Conservation (phyloP, 2,329 filamentous ascomycete species). For the Aspergillus sp. region DNA sequence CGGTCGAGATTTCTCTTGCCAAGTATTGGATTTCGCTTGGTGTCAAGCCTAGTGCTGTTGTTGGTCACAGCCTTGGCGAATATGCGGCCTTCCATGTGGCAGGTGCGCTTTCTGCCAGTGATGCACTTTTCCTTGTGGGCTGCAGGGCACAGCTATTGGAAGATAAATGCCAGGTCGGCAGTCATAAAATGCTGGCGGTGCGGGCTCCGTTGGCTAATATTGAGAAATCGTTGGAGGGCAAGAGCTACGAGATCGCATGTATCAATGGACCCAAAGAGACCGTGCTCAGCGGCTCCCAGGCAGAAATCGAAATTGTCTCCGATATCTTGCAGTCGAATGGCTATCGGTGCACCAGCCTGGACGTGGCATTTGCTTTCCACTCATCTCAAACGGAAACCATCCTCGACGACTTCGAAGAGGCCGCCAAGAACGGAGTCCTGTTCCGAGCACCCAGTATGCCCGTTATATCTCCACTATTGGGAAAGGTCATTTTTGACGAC, state of each 20-base stretch:
- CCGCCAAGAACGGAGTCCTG: slow-evolving; percentile 37
- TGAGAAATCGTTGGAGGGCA: slow-evolving; percentile 33
- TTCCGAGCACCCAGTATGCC: slow-evolving; percentile 61
- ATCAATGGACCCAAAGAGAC: slow-evolving; percentile 74
- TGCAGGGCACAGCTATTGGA: slow-evolving; percentile 65
- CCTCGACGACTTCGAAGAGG: slow-evolving; percentile 17
- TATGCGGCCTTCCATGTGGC: slow-evolving; percentile 36
- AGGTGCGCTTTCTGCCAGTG: slow-evolving; percentile 35
- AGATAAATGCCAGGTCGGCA: slow-evolving; percentile 63
- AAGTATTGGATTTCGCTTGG: slow-evolving; percentile 30
- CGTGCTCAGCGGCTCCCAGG: slow-evolving; percentile 64
- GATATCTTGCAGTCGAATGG: slow-evolving; percentile 52
- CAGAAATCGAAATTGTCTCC: slow-evolving; percentile 57
- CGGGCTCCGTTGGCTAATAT: slow-evolving; percentile 43
- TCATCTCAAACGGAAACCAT: slow-evolving; percentile 19
- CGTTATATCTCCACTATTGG: slow-evolving; percentile 67
- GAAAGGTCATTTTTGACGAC: slow-evolving; percentile 55
- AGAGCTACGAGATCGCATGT: slow-evolving; percentile 60
- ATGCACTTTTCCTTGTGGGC: slow-evolving; percentile 65
- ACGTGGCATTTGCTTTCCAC: slow-evolving; percentile 61
- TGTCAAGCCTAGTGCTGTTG: slow-evolving; percentile 49
- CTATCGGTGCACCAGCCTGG: slow-evolving; percentile 62
- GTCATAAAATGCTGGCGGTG: slow-evolving; percentile 66
- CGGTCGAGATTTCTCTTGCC: slow-evolving; percentile 42
- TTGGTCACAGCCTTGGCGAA: slow-evolving; percentile 49